Conservation (phyloP, 768 basidiomycete species). For the Amanita exitialis region DNA sequence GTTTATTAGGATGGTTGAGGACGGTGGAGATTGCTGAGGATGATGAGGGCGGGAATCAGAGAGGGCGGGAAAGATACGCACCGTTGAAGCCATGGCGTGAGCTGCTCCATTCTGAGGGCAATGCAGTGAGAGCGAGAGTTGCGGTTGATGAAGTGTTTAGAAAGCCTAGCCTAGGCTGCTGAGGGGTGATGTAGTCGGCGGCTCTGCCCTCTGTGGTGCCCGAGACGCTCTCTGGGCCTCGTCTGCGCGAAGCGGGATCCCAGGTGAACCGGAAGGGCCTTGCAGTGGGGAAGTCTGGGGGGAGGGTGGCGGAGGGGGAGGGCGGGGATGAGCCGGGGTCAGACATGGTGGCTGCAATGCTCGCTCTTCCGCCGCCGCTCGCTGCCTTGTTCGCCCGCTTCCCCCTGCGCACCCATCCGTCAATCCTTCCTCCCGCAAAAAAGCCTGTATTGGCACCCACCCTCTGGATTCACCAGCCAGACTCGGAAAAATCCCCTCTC, state of each 20-base stretch:
- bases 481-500: conserved; percentile 23
- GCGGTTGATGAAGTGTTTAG: conserved; percentile 40
- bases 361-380: conserved; percentile 28
- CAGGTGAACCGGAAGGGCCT: conserved; percentile 68
- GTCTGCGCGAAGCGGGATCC: conserved; percentile 48
- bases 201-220: conserved; percentile 61
- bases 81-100: conserved; percentile 85
- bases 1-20: conserved; percentile 81
- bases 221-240: conserved; percentile 65
- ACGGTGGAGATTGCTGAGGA: conserved; percentile 83
- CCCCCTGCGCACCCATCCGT: conserved; percentile 45
- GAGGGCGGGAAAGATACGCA: conserved; percentile 22
- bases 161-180: conserved; percentile 34
- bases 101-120: conserved; percentile 70
- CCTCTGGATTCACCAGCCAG: conserved; percentile 59
- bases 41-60: conserved; percentile 1
- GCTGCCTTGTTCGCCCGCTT: conserved; percentile 47
- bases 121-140: conserved; percentile 31
- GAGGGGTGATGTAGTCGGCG: conserved; percentile 51
- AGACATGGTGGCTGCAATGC: conserved; percentile 7
- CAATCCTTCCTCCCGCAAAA: conserved; percentile 21
- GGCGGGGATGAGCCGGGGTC: conserved; percentile 37
- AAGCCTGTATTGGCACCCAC: conserved; percentile 25
- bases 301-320: conserved; percentile 39
- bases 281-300: conserved; percentile 27